phyloP scores from a whole-genome alignment of 2,329 filamentous ascomycete genomes.

The Colletotrichum tropicale region DNA sequence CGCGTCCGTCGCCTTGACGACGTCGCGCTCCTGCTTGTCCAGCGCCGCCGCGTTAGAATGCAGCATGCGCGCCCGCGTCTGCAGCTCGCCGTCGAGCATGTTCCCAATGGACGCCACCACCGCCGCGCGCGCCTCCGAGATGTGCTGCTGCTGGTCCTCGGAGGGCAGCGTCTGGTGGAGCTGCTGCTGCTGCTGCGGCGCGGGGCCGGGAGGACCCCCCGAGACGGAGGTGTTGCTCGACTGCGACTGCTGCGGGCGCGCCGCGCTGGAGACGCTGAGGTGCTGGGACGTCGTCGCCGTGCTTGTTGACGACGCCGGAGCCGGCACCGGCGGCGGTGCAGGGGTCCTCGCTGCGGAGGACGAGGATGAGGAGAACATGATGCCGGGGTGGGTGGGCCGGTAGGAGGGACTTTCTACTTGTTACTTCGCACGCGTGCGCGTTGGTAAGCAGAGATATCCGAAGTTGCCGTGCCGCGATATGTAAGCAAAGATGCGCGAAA shows the following conservation, averaged over 20 bases:
- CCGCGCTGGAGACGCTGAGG: constrained; percentile 16
- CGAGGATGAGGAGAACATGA: constrained; percentile 20
- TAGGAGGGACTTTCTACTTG: neutral
- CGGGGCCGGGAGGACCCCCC: neutral
- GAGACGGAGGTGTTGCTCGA: constrained; percentile 19
- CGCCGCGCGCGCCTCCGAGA: constrained; percentile 62
- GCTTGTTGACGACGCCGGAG: neutral
- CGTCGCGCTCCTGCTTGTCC: constrained; percentile 68
- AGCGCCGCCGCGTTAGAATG: constrained; percentile 73
- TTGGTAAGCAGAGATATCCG: neutral
- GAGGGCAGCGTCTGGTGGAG: constrained; percentile 43
- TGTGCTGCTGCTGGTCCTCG: constrained; percentile 47
- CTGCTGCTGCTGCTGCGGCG: neutral
- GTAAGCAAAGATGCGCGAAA: neutral
- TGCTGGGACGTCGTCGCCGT: constrained; percentile 6
- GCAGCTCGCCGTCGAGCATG: constrained; percentile 71
- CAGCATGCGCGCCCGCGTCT: constrained; percentile 69
- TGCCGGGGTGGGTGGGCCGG: neutral
- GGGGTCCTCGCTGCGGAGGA: neutral
- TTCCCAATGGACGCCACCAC: constrained; percentile 70
- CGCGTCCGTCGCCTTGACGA: constrained; percentile 62
- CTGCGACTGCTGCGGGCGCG: neutral
- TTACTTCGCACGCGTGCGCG: neutral
- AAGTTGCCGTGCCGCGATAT: neutral
- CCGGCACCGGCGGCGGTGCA: neutral